A percentile compares a stretch with the other conserved stretches of the same genome.
phyloP scores from a whole-genome alignment of 306 rosid genomes.

The Luffa acutangula region DNA sequence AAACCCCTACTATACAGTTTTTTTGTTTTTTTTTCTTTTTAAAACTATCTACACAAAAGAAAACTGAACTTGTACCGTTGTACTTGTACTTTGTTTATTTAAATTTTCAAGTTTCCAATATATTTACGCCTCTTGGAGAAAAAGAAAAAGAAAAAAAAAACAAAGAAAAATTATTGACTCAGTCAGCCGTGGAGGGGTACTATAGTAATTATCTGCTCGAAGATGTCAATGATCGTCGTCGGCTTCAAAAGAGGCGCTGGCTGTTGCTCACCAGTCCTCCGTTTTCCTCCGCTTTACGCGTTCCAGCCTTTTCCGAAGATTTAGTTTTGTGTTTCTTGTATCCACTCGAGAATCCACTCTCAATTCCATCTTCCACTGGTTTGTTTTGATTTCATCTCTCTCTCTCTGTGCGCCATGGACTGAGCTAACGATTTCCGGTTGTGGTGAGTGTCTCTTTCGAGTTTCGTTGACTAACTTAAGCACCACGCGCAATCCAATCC shows the following conservation, averaged over 20 bases:
- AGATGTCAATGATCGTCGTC: background rate
- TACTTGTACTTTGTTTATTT: background rate
- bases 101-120: background rate
- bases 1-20: too few species aligned
- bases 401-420: background rate
- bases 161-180: background rate
- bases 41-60: too few species aligned
- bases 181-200: background rate
- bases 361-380: background rate
- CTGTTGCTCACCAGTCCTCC: background rate
- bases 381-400: background rate
- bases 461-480: background rate
- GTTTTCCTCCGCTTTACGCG: background rate
- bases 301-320: background rate
- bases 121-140: background rate
- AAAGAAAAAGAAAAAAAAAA: background rate
- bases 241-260: background rate
- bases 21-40: too few species aligned
- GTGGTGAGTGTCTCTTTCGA: constrained; percentile 4
- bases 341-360: background rate
- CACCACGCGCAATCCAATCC: background rate
- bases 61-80: background rate
- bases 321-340: background rate
- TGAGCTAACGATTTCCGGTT: background rate
- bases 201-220: background rate